These are phyloP conservation scores for Rhynchospora tenuis DNA, from an alignment of 176 grass and related monocot genomes.

Conservation along the genomic window DNA sequence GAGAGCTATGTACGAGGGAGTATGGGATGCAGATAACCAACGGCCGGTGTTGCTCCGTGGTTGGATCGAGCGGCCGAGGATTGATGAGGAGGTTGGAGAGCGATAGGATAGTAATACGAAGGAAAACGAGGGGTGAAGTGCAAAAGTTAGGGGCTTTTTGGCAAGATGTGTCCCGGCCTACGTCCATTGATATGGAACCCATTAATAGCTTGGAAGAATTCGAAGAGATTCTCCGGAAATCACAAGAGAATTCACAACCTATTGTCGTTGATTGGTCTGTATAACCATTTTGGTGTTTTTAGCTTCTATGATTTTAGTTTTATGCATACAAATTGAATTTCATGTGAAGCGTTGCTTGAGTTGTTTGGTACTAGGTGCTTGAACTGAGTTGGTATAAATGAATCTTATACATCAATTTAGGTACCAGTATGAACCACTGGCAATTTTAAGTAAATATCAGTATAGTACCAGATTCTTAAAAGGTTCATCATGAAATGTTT, in stretches of 20 bases:
- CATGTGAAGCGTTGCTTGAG: too few relatives aligned
- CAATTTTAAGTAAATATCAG: background rate
- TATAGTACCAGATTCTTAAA: background rate
- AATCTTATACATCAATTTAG: background rate
- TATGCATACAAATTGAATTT: background rate
- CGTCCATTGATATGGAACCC: conserved; percentile 65
- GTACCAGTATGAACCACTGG: background rate
- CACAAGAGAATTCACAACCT: conserved; percentile 48
- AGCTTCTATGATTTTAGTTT: background rate
- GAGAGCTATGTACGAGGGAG: conserved; percentile 38
- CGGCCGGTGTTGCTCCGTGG: conserved; percentile 36
- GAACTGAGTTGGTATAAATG: too few relatives aligned
- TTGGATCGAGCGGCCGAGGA: conserved; percentile 28
- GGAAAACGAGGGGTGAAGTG: background rate
- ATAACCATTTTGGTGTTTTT: background rate
- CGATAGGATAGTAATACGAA: background rate
- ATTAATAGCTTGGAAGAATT: conserved; percentile 66
- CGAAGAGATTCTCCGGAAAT: conserved; percentile 50
- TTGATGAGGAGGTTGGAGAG: conserved; percentile 4
- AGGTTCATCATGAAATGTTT: background rate
- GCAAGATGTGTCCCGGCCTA: conserved; percentile 56
- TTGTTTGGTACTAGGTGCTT: too few relatives aligned
- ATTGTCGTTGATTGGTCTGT: conserved; percentile 79
- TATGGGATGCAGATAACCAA: background rate
- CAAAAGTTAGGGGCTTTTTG: conserved; percentile 48